Conservation (phyloP, 306 rosid genomes). For the Prunus armeniaca region DNA sequence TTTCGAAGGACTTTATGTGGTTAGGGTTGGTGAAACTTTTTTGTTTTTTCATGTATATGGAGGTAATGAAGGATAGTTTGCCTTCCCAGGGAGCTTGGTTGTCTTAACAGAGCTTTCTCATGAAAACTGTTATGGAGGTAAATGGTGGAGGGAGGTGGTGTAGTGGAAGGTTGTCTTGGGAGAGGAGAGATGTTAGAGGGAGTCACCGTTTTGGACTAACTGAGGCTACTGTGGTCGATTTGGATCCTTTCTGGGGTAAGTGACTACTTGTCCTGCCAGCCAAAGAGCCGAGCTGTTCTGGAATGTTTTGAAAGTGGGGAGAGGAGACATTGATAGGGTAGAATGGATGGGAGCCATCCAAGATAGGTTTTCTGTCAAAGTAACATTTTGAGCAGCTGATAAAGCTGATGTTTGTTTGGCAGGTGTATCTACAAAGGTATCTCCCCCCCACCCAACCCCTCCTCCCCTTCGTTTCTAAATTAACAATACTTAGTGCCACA, state of each 20-base stretch:
- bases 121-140: neutral
- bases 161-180: neutral
- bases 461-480: too few relatives aligned
- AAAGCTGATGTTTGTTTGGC: too few relatives aligned
- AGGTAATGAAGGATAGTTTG: neutral
- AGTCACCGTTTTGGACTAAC: neutral
- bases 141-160: neutral
- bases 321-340: too few relatives aligned
- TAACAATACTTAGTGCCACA: too few relatives aligned
- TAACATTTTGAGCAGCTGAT: too few relatives aligned
- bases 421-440: too few relatives aligned
- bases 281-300: neutral
- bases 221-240: neutral
- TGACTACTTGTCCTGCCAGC: neutral
- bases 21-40: neutral
- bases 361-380: too few relatives aligned
- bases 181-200: neutral
- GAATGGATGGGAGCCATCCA: too few relatives aligned
- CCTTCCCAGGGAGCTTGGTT: neutral
- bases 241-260: neutral
- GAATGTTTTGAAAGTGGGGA: neutral
- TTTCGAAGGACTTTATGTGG: neutral
- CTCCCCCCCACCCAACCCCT: too few relatives aligned
- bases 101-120: neutral
- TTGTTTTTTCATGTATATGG: neutral